Evolutionary conservation across 2,329 filamentous ascomycete genomes (phyloP), one percentile per base, ranked within the genome.

Genomic region (Diplodia intermedia): DNA sequence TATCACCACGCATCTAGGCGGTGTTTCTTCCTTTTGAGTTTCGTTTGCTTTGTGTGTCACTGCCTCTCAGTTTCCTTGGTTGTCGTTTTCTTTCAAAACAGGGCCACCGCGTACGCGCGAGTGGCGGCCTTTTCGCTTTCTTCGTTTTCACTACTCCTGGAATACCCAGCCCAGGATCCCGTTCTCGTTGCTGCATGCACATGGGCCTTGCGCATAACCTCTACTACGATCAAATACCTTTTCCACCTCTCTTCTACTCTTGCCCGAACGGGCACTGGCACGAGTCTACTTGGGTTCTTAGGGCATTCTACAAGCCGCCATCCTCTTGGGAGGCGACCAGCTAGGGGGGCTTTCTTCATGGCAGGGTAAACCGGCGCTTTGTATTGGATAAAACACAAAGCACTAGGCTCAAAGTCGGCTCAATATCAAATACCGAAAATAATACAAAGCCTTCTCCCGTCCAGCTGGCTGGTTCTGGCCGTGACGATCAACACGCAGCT

Each of bases 1-100:
- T 66, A 56, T 66, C 52, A 56, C 65, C 65, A 66, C 65, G 65
- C 65, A 57, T 66, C 53, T 66, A 57, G 65, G 52, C 65, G 52
- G 65, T 66, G 65, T 66, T 66, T 20, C 23, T 56, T 66, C 49
- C 40, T 26, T 56, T 56, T 47, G n/a, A 20, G 26, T 65, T 55
- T 55, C n/a, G 33, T 33, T 49, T 66, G 56, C 31, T 54, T 54
- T 57, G 65, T 43, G 49, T 65, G 49, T 52, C 36, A 54, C 62
- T 65, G 62, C 62, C 50, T 43, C 15, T 54, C 14, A 15, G 55
- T 65, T 65, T 65, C 62, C 62, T 65, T 65, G 33, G 20, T 65
- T n/a, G 49, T 53, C 38, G 9, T 38, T 63, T 29, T 52, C 4
- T 31, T 23, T 47, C 50, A 52, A 62, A 63, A 36, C 11, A 33